These are phyloP conservation scores for Pinus tabuliformis DNA, from an alignment of 75 land plant genomes.

Conservation along the genomic window DNA sequence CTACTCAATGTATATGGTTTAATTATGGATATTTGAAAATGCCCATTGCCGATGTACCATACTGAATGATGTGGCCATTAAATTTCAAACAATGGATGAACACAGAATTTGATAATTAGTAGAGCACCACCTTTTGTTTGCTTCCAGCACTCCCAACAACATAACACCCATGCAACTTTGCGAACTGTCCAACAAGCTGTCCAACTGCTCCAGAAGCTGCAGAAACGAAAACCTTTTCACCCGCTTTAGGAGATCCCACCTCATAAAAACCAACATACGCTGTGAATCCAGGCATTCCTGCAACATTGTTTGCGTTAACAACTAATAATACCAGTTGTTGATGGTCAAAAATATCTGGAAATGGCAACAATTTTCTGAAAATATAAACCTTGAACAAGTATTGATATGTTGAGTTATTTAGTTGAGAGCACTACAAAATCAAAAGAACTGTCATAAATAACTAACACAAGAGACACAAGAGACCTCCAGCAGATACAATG, in stretches of 20 bases:
- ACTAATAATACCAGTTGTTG: neutral
- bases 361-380: neutral
- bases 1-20: no score
- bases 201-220: slow-evolving; percentile 94
- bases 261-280: slow-evolving; percentile 78
- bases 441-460: neutral
- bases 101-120: neutral
- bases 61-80: neutral
- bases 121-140: slow-evolving; percentile 45
- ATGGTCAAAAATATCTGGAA: neutral
- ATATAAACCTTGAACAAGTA: no score
- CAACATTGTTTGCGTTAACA: slow-evolving; percentile 2
- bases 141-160: slow-evolving; percentile 90
- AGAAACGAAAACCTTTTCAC: slow-evolving; percentile 74
- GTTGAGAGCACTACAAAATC: neutral
- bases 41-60: no score
- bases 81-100: neutral
- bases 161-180: slow-evolving; percentile 71
- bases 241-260: slow-evolving; percentile 60
- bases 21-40: no score
- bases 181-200: slow-evolving; percentile 83
- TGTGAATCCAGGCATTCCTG: slow-evolving; percentile 76
- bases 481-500: neutral
- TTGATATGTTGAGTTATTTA: neutral
- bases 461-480: neutral